Base-by-base conservation (phyloP, 75 land plant genomes). In the Picea glauca region DNA sequence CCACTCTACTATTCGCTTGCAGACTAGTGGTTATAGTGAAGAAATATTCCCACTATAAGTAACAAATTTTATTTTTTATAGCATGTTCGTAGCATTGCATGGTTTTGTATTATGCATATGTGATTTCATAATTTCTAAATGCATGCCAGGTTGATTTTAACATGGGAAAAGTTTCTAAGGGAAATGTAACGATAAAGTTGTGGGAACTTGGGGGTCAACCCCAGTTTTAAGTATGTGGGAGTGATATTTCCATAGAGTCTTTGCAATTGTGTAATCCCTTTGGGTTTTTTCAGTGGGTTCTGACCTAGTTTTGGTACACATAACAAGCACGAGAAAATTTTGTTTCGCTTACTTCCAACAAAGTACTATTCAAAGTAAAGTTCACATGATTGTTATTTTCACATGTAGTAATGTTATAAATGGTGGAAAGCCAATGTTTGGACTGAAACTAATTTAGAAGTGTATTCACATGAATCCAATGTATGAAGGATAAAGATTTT, bases 191-290 rank as follows among this genome's bases (percentile, higher is more conserved):
- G 1, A 96, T 96, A 78, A 96, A 96, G 78, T 78, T 96, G 70
- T 96, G 98, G 98, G 98, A 96, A 88, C 90, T 94, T 80, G 98
- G 98, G 61, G 98, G 98, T 67, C 98, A 94, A 78, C 98, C 98
- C 4, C 89, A 96, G 76, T 96, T 96, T 72, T 92, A 96, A 96
- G 93, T 56, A 96, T 96, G 97, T 96, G 98, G 98, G 98, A 96
- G 85, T 74, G 97, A 76, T 94, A 96, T 70, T 94, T 94, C 59
- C 98, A 94, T 77, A 92, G 91, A 59, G 97, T 96, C 63, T 92
- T 93, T 75, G 98, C 97, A 60, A 96, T 96, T 85, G 97, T 96
- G 98, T 96, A 96, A 75, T 94, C 11, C 11, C 1, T 50, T 0
- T 9, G 11, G 11, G 1, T 11, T 50, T 50, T 46, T 50, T 50